Percentiles rank a stretch among this genome's conserved stretches.
Evolutionary conservation across 306 rosid species (phyloP).

Genomic region (Casuarina cunninghamiana): DNA sequence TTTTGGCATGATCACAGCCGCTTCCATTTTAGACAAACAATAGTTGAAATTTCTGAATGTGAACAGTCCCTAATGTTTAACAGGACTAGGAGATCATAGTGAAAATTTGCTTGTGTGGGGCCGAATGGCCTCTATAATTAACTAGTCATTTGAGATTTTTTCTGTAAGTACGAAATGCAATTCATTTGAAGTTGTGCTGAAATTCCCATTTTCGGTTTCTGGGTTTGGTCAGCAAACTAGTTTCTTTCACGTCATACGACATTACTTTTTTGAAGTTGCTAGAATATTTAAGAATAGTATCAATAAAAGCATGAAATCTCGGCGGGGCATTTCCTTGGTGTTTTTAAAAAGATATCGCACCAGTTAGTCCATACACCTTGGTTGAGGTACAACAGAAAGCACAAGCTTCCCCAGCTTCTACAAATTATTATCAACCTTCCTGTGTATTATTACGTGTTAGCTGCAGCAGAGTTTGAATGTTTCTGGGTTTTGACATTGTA

Average conservation of each 20-base stretch:
- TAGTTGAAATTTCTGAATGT: background rate
- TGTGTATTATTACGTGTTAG: background rate
- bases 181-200: background rate
- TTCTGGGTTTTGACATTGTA: constrained; percentile 26
- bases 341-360: no score
- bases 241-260: background rate
- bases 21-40: background rate
- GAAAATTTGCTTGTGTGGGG: background rate
- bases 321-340: no score
- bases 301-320: no score
- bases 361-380: no score
- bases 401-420: no score
- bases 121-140: background rate
- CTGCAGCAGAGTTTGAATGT: background rate
- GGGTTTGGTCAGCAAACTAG: background rate
- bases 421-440: no score
- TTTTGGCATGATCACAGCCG: background rate
- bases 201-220: background rate
- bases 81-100: background rate
- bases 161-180: background rate
- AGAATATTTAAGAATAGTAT: background rate
- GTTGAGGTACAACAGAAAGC: no score
- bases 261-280: background rate
- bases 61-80: background rate
- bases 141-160: background rate